These are phyloP conservation scores for Apiotrichum montevideense DNA, from an alignment of 1,284 basidiomycete species.

Conservation along the genomic window DNA sequence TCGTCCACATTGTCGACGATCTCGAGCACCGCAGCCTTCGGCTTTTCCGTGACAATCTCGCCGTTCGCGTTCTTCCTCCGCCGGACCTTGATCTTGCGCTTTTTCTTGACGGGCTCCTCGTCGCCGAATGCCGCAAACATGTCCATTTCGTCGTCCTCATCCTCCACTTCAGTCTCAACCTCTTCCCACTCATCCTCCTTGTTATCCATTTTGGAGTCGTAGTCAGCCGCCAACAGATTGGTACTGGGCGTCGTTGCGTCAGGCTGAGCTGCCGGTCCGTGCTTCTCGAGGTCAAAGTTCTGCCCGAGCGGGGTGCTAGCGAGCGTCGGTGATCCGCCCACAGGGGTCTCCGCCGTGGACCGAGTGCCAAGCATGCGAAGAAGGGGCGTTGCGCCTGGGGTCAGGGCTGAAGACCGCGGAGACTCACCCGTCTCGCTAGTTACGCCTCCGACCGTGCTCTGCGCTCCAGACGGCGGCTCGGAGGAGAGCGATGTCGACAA, in stretches of 20 bases:
- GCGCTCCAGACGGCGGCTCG: slow-evolving; percentile 19
- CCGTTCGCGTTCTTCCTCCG: slow-evolving; percentile 55
- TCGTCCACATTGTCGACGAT: slow-evolving; percentile 52
- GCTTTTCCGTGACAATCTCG: slow-evolving; percentile 57
- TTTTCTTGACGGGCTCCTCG: slow-evolving; percentile 54
- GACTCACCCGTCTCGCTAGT: slow-evolving; percentile 28
- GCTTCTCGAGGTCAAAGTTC: slow-evolving; percentile 39
- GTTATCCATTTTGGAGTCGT: slow-evolving; percentile 51
- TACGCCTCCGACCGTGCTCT: slow-evolving; percentile 36
- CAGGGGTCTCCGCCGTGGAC: slow-evolving; percentile 25
- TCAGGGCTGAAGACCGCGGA: not conserved
- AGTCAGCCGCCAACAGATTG: slow-evolving; percentile 73
- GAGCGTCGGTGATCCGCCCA: slow-evolving; percentile 26
- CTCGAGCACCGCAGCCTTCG: slow-evolving; percentile 49
- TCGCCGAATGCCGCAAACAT: slow-evolving; percentile 72
- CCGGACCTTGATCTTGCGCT: slow-evolving; percentile 49
- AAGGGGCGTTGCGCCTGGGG: slow-evolving; percentile 31
- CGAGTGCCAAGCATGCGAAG: slow-evolving; percentile 29
- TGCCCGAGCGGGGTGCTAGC: slow-evolving; percentile 33
- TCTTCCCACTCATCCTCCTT: slow-evolving; percentile 50
- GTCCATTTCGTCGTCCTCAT: slow-evolving; percentile 68
- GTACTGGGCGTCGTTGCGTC: slow-evolving; percentile 10
- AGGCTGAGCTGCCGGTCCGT: slow-evolving; percentile 1
- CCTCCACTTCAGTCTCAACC: slow-evolving; percentile 56
- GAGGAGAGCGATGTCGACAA: not conserved